A percentile compares a stretch with the other conserved stretches of the same genome.
These are phyloP conservation scores for Pulveroboletus sp. DNA, from an alignment of 768 basidiomycete genomes.

Conservation along the genomic window DNA sequence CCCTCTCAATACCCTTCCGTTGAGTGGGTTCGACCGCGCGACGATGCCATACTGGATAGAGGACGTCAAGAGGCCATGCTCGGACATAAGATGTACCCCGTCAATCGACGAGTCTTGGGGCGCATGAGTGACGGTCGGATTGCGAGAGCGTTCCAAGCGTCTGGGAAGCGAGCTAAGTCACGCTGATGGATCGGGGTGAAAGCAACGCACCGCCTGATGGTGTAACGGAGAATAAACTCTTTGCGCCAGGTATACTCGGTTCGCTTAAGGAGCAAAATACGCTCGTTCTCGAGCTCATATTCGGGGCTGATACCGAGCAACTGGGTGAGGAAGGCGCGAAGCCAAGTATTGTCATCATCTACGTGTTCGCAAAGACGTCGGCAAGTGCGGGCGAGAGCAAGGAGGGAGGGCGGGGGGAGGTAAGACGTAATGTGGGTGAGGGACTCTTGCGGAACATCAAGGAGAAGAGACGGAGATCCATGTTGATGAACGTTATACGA, in stretches of 20 bases:
- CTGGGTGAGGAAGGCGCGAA: slow-evolving; percentile 64
- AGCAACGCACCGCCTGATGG: slow-evolving; percentile 45
- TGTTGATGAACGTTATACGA: slow-evolving; percentile 34
- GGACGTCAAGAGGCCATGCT: slow-evolving; percentile 50
- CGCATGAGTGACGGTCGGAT: slow-evolving; percentile 53
- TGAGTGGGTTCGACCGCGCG: slow-evolving; percentile 66
- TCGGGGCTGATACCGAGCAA: slow-evolving; percentile 67
- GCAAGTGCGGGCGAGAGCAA: slow-evolving; percentile 52
- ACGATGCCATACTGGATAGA: slow-evolving; percentile 68
- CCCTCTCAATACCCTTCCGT: slow-evolving; percentile 64
- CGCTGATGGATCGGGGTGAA: not conserved
- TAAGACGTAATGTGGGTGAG: slow-evolving; percentile 74
- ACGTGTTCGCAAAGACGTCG: slow-evolving; percentile 56
- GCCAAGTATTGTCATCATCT: slow-evolving; percentile 77
- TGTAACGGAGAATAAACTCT: slow-evolving; percentile 60
- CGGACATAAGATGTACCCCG: slow-evolving; percentile 55
- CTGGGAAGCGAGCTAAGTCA: slow-evolving; percentile 34
- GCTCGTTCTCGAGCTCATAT: slow-evolving; percentile 43
- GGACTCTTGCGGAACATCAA: slow-evolving; percentile 56
- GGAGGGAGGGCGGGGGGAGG: slow-evolving; percentile 59
- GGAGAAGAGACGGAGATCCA: slow-evolving; percentile 48
- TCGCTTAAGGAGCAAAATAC: slow-evolving; percentile 50
- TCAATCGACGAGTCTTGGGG: slow-evolving; percentile 59
- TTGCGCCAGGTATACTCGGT: slow-evolving; percentile 60
- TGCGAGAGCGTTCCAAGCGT: slow-evolving; percentile 65